phyloP scores from a whole-genome alignment of 1,284 basidiomycete species.

The Heterobasidion irregulare region DNA sequence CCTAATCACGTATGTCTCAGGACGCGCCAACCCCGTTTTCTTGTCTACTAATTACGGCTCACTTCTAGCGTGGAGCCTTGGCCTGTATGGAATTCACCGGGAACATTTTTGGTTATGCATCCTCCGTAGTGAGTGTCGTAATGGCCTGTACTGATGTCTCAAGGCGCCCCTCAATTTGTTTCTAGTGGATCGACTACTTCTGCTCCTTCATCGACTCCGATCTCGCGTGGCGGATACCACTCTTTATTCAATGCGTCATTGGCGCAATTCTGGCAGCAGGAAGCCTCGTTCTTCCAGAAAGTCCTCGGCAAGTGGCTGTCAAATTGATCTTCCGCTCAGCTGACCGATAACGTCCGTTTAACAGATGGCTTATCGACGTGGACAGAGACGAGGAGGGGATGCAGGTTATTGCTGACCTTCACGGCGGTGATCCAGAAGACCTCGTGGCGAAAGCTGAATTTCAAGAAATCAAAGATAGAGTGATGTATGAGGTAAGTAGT shows the following conservation, averaged over 20 bases:
- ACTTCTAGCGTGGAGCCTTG: slow-evolving; percentile 69
- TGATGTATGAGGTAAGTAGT: slow-evolving; percentile 63
- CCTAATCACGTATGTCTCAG: slow-evolving; percentile 71
- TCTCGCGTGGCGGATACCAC: slow-evolving; percentile 77
- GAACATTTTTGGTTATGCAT: slow-evolving; percentile 92
- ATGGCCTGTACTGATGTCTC: not conserved
- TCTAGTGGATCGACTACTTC: slow-evolving; percentile 91
- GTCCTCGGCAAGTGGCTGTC: slow-evolving; percentile 55
- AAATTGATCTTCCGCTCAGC: not conserved
- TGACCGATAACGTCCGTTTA: slow-evolving; percentile 6
- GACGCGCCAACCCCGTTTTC: not conserved
- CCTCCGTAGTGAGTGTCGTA: slow-evolving; percentile 71
- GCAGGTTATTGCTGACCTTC: slow-evolving; percentile 84
- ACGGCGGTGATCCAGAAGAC: slow-evolving; percentile 78
- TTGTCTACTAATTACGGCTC: slow-evolving; percentile 4
- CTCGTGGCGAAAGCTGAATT: slow-evolving; percentile 77
- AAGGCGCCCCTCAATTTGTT: not conserved
- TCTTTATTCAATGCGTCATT: slow-evolving; percentile 86
- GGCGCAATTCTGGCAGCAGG: slow-evolving; percentile 79
- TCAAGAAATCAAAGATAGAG: slow-evolving; percentile 88
- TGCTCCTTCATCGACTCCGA: slow-evolving; percentile 84
- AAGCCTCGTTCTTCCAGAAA: slow-evolving; percentile 87
- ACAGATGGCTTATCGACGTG: slow-evolving; percentile 87
- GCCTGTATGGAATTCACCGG: slow-evolving; percentile 98
- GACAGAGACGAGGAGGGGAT: slow-evolving; percentile 84